phyloP scores from a whole-genome alignment of 441 rosid genomes.

The Erodium moschatum region DNA sequence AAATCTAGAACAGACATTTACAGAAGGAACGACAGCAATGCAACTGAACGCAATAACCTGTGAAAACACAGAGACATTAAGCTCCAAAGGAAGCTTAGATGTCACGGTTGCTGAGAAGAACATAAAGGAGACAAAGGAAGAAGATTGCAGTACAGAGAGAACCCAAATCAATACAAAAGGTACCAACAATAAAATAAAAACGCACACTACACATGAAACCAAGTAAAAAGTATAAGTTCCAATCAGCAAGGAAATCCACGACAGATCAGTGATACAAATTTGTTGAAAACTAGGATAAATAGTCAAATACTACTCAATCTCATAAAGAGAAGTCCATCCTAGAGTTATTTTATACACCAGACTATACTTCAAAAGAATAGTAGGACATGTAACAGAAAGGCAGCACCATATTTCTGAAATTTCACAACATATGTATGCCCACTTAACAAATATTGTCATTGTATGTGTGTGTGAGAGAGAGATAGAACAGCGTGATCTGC shows the following conservation, averaged over 20 bases:
- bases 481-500: not conserved
- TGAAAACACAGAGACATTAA: constrained; percentile 18
- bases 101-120: constrained; percentile 12
- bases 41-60: constrained; percentile 21
- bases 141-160: constrained; percentile 15
- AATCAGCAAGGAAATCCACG: not conserved
- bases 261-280: not conserved
- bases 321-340: not conserved
- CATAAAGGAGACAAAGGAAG: constrained; percentile 22
- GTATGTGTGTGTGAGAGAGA: not conserved
- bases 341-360: not conserved
- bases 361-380: not conserved
- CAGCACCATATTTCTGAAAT: not conserved
- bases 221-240: not conserved
- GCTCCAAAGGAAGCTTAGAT: constrained; percentile 18
- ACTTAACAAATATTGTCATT: not conserved
- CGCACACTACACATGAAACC: not conserved
- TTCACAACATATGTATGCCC: not conserved
- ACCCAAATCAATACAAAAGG: constrained; percentile 18
- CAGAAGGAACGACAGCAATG: constrained; percentile 12
- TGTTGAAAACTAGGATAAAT: not conserved
- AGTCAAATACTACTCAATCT: not conserved
- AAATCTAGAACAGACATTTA: constrained; percentile 16
- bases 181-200: not conserved
- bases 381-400: not conserved